These are phyloP conservation scores for Fusarium sp. DNA, from an alignment of 2,329 filamentous ascomycete genomes.

Conservation along the genomic window DNA sequence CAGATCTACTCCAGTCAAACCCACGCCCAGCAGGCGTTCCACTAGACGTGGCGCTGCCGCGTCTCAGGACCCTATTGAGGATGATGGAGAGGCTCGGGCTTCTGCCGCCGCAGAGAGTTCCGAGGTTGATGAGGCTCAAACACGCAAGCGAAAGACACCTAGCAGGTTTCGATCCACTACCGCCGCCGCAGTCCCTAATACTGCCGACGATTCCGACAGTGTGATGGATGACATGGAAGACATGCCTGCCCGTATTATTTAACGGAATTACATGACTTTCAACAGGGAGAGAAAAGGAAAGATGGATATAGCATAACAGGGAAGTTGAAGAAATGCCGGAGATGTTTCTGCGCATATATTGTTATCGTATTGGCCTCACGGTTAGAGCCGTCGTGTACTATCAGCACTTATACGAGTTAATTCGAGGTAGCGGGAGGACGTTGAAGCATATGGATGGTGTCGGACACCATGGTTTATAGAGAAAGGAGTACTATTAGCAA, in stretches of 20 bases:
- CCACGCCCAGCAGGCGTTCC: conserved; percentile 40
- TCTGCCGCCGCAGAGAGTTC: conserved; percentile 38
- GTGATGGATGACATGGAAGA: conserved; percentile 62
- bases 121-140: conserved; percentile 47
- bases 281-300: not conserved
- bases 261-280: conserved; percentile 1
- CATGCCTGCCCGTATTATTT: conserved; percentile 53
- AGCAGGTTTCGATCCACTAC: conserved; percentile 48
- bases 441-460: conserved; percentile 2
- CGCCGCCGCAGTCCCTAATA: conserved; percentile 20
- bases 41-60: conserved; percentile 44
- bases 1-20: conserved; percentile 47
- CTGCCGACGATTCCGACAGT: conserved; percentile 50
- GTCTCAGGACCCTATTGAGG: conserved; percentile 53
- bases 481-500: conserved; percentile 6
- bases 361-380: conserved; percentile 20
- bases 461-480: conserved; percentile 17
- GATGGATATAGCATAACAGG: not conserved
- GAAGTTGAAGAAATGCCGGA: conserved; percentile 10
- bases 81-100: conserved; percentile 38
- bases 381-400: conserved; percentile 31
- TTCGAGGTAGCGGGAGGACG: not conserved
- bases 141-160: conserved; percentile 49
- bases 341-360: conserved; percentile 11
- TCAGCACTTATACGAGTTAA: conserved; percentile 13